phyloP scores from a whole-genome alignment of 495 filamentous ascomycete species.

The Podospora anserina region DNA sequence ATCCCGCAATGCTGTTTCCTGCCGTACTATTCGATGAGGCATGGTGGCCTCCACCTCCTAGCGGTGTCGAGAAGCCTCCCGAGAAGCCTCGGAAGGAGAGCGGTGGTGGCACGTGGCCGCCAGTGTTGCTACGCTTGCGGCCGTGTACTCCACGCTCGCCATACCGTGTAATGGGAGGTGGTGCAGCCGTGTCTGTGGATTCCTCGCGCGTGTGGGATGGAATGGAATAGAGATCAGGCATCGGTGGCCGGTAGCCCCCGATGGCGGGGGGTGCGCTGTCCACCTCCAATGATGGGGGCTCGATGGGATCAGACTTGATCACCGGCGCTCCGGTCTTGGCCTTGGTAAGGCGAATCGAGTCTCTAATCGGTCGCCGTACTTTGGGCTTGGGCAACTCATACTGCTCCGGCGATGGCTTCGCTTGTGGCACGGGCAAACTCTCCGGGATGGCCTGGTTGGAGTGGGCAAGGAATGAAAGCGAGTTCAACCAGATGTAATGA shows the following conservation, averaged over 20 bases:
- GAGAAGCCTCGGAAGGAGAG: constrained; percentile 74
- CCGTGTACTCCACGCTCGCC: constrained; percentile 58
- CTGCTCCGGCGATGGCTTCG: constrained; percentile 37
- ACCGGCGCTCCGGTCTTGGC: constrained; percentile 53
- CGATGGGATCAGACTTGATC: constrained; percentile 34
- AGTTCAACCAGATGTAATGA: constrained; percentile 93
- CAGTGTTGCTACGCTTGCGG: constrained; percentile 82
- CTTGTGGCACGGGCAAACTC: constrained; percentile 56
- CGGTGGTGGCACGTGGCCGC: constrained; percentile 62
- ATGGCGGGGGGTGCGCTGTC: constrained; percentile 32
- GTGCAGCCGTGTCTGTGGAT: constrained; percentile 60
- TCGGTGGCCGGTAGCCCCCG: constrained; percentile 28
- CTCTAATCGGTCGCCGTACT: constrained; percentile 62
- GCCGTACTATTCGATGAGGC: constrained; percentile 50
- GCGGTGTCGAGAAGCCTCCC: constrained; percentile 68
- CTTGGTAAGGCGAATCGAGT: constrained; percentile 88
- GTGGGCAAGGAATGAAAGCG: constrained; percentile 89
- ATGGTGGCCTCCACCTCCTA: constrained; percentile 39
- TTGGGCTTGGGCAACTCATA: constrained; percentile 47
- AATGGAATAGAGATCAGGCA: constrained; percentile 22
- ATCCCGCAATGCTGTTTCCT: constrained; percentile 51
- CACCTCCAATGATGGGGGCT: constrained; percentile 19
- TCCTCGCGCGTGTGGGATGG: constrained; percentile 38
- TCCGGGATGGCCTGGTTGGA: constrained; percentile 71
- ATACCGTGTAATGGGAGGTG: constrained; percentile 77